Base-by-base conservation (phyloP, 768 basidiomycete genomes). In the Suillus alpinus region DNA sequence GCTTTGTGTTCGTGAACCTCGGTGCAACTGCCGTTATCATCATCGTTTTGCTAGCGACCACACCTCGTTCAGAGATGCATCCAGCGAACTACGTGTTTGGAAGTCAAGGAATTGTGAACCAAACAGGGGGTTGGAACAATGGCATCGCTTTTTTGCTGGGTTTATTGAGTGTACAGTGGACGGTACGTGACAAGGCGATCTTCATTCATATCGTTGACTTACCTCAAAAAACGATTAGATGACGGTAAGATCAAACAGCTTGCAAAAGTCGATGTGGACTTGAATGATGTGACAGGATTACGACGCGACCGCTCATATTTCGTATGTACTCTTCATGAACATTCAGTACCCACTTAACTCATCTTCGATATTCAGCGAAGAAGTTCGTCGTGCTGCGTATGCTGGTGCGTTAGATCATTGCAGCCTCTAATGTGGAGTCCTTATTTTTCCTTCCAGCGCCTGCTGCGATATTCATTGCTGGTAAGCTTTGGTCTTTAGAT, bases 101-200 rank as follows among this genome's bases (percentile, higher is more conserved):
- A 14, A 79, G 84, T 29, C 80, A 72, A 4, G 90, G 90, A n/a
- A 71, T 92, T 56, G 75, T 85, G 51, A 96, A 96, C 71, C 83
- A 86, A 66, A 88, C 92, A 0, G 91, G 91, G 32, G 92, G 88
- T 61, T 87, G 86, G 83, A 87, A 86, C 65, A 83, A 81, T 43
- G 93, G 93, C 0, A 77, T 95, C 47, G 87, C 92, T 0, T 94
- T 94, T 77, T 76, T 93, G 23, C 88, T 96, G 65, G 94, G 93
- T 29, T 74, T 95, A 56, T 79, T 95, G 32, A 89, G 87, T 60
- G 94, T 95, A 23, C 92, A 94, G 70, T 94, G 92, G 90, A 92
- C 90, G 65, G 87, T 91, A 66, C 37, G 87, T 76, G 43, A 31
- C 34, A 13, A 39, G 23, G 8, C 26, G 1, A 26, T 26, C 20